phyloP scores from a whole-genome alignment of 2,329 filamentous ascomycete genomes.

The Verticillium dahliae region DNA sequence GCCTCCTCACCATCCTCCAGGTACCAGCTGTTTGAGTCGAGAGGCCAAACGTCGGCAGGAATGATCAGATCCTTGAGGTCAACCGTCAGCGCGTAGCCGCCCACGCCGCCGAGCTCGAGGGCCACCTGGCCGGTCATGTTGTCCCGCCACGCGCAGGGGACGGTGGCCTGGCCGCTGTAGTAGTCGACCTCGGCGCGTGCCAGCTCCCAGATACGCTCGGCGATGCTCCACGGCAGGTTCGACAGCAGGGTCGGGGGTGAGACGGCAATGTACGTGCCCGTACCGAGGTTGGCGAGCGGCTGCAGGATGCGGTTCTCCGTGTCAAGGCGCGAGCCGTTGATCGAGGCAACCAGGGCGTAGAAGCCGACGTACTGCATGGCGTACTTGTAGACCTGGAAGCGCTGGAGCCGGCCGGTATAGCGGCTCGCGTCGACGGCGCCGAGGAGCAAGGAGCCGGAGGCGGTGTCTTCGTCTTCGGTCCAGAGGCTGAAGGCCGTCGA shows the following conservation, averaged over 20 bases:
- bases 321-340: slow-evolving; percentile 3
- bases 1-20: not conserved
- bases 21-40: not conserved
- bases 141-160: slow-evolving; percentile 18
- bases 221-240: slow-evolving; percentile 15
- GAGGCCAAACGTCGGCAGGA: slow-evolving; percentile 4
- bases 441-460: slow-evolving; percentile 5
- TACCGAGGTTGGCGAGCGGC: not conserved
- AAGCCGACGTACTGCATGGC: not conserved
- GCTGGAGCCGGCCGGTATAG: slow-evolving; percentile 15
- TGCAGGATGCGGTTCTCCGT: not conserved
- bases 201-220: slow-evolving; percentile 17
- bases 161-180: slow-evolving; percentile 5
- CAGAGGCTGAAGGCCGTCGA: slow-evolving; percentile 64
- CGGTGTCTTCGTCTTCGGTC: slow-evolving; percentile 24
- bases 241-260: slow-evolving; percentile 2
- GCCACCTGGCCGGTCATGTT: slow-evolving; percentile 14
- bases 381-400: not conserved
- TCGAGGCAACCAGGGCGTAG: slow-evolving; percentile 1
- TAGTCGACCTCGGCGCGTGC: slow-evolving; percentile 18
- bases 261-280: not conserved
- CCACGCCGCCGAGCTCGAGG: slow-evolving; percentile 17
- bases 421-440: slow-evolving; percentile 9
- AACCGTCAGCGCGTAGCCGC: slow-evolving; percentile 19
- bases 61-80: slow-evolving; percentile 21